These are phyloP conservation scores for Candida odintsovae DNA, from an alignment of 805 yeast genomes.

Conservation along the genomic window DNA sequence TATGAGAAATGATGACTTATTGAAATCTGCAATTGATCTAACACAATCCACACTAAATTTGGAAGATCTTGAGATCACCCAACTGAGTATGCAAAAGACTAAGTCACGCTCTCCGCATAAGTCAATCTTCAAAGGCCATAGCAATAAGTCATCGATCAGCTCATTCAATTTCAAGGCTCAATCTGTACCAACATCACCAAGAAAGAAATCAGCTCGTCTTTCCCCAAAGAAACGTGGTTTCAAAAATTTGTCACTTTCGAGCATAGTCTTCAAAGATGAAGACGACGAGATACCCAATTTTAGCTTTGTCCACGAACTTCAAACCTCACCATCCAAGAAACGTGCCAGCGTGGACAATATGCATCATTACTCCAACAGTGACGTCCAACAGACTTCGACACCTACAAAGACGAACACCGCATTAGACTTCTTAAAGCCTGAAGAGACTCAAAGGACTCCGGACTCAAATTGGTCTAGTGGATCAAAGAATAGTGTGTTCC, in stretches of 20 bases:
- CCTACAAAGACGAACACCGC: constrained; percentile 6
- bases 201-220: constrained; percentile 5
- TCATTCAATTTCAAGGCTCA: constrained; percentile 9
- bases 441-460: constrained; percentile 23
- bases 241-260: constrained; percentile 22
- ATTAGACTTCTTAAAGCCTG: constrained; percentile 19
- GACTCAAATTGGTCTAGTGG: constrained; percentile 34
- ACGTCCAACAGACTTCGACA: constrained; percentile 2
- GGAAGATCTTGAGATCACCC: constrained; percentile 7
- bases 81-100: constrained; percentile 4
- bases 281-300: constrained; percentile 14
- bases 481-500: constrained; percentile 35
- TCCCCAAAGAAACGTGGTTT: constrained; percentile 15
- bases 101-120: constrained; percentile 21
- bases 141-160: constrained; percentile 14
- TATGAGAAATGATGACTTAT: constrained; percentile 6
- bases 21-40: constrained; percentile 15
- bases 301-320: constrained; percentile 22
- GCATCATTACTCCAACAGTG: not conserved
- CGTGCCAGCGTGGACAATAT: not conserved
- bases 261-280: constrained; percentile 19
- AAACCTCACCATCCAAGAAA: constrained; percentile 16
- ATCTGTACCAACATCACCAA: constrained; percentile 21
- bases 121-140: constrained; percentile 17
- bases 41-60: constrained; percentile 15